Percentiles rank a stretch among this genome's conserved stretches.
Evolutionary conservation across 1,139 yeast genomes (phyloP).

Genomic region (Debaryomyces subglobosus): DNA sequence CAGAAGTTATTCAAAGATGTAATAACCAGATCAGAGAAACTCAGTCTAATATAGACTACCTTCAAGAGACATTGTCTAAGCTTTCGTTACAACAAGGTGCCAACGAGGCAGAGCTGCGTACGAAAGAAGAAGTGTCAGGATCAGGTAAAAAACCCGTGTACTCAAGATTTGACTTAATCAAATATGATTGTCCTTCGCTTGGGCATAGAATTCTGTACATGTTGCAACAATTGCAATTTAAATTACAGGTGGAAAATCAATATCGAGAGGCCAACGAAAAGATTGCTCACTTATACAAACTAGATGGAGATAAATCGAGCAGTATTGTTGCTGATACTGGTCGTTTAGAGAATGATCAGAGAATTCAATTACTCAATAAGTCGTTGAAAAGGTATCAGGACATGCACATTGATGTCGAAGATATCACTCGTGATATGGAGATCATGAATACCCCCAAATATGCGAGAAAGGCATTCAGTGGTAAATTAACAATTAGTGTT

Average conservation of each 20-base stretch:
- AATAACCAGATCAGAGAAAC: constrained; percentile 90
- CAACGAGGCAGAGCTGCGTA: constrained; percentile 15
- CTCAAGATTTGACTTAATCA: constrained; percentile 78
- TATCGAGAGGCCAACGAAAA: constrained; percentile 92
- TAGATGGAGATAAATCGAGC: constrained; percentile 88
- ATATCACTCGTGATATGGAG: constrained; percentile 65
- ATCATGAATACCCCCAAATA: constrained; percentile 67
- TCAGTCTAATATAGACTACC: constrained; percentile 84
- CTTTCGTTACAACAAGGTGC: constrained; percentile 39
- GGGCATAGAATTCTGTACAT: constrained; percentile 96
- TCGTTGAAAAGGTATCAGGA: constrained; percentile 87
- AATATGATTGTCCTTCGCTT: constrained; percentile 90
- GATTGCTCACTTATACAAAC: constrained; percentile 77
- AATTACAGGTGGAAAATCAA: constrained; percentile 90
- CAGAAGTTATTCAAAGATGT: constrained; percentile 86
- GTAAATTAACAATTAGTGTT: constrained; percentile 70
- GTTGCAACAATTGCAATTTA: constrained; percentile 93
- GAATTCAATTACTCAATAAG: constrained; percentile 80
- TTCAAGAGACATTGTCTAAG: constrained; percentile 75
- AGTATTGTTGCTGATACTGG: constrained; percentile 91
- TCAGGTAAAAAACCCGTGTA: constrained; percentile 43
- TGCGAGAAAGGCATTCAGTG: constrained; percentile 82
- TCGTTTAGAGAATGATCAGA: constrained; percentile 77
- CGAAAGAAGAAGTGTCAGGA: constrained; percentile 7
- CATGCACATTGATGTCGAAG: constrained; percentile 75